Evolutionary conservation across 2,329 filamentous ascomycete species (phyloP), one percentile per base, ranked within the genome.

Genomic region (Zymoseptoria passerinii): DNA sequence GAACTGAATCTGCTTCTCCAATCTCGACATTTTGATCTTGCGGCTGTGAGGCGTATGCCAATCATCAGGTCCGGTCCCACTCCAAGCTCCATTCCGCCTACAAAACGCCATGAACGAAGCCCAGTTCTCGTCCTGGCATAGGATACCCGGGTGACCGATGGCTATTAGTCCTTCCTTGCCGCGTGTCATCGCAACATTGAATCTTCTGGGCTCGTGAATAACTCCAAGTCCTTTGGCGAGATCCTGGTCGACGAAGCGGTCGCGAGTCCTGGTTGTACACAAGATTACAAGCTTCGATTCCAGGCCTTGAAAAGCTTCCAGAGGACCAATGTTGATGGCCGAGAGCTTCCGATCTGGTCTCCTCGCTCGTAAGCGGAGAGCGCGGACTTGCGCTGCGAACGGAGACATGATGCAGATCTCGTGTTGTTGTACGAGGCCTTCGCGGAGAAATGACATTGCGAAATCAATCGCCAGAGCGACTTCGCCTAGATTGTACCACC

Each of bases 371-470:
- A 44, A 57, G n/a, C 65, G 65, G 1, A 68, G 57, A 13, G 63
- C 8, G 44, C 58, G 61, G 19, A 68, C 67, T 50, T 68, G 67
- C 2, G 67, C 67, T 28, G 61, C 53, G 60, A 68, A 68, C 28
- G 67, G 67, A 28, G 62, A 65, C 61, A 67, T 68, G 57, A 68
- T 65, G 59, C 67, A 68, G 28, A 68, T 64, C 3, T 68, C 63
- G 19, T 52, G 29, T 40, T 57, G 52, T 28, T 58, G 20, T 7
- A 66, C 27, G n/a, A 65, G 27, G 10, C 61, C 56, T 16, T 60
- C 50, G n/a, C 55, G 27, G 23, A 65, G 10, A 23, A 68, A 61
- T 8, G 66, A 68, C 16, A 56, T 23, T 20, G 66, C 66, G 49
- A 53, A 55, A 8, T 57, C 19, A 4, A 64, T 52, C 7, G 67